phyloP scores from a whole-genome alignment of 2,329 filamentous ascomycete genomes.

The Sarocladium kiliense region DNA sequence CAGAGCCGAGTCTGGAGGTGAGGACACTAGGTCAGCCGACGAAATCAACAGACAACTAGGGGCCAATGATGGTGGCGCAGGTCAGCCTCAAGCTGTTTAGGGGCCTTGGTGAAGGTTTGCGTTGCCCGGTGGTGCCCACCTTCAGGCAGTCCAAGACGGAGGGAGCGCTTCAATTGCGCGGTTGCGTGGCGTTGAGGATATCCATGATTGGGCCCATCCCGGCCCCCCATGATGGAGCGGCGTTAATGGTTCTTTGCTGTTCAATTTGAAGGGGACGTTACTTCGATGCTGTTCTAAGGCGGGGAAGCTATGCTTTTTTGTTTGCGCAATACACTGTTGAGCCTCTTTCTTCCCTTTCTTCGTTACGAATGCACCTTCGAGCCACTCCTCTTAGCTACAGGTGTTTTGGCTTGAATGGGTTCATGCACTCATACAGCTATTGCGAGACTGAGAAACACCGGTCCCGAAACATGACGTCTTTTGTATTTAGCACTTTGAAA shows the following conservation, averaged over 20 bases:
- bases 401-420: too few species aligned
- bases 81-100: constrained; percentile 4
- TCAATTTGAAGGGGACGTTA: background rate
- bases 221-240: background rate
- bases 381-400: too few species aligned
- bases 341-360: background rate
- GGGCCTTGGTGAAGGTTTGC: background rate
- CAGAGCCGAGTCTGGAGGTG: constrained; percentile 12
- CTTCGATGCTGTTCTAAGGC: background rate
- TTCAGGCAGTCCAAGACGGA: background rate
- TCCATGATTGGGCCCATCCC: background rate
- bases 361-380: too few species aligned
- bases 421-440: too few species aligned
- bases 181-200: background rate
- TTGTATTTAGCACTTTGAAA: background rate
- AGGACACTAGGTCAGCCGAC: constrained; percentile 43
- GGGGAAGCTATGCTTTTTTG: too few species aligned
- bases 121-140: background rate
- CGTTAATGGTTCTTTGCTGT: background rate
- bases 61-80: background rate
- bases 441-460: too few species aligned
- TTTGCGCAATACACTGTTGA: background rate
- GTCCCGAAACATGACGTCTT: background rate
- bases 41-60: constrained; percentile 49
- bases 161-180: background rate